A percentile compares a stretch with the other conserved stretches of the same genome.
Evolutionary conservation across 2,329 filamentous ascomycete genomes (phyloP).

Genomic region (Trichoderma gracile): DNA sequence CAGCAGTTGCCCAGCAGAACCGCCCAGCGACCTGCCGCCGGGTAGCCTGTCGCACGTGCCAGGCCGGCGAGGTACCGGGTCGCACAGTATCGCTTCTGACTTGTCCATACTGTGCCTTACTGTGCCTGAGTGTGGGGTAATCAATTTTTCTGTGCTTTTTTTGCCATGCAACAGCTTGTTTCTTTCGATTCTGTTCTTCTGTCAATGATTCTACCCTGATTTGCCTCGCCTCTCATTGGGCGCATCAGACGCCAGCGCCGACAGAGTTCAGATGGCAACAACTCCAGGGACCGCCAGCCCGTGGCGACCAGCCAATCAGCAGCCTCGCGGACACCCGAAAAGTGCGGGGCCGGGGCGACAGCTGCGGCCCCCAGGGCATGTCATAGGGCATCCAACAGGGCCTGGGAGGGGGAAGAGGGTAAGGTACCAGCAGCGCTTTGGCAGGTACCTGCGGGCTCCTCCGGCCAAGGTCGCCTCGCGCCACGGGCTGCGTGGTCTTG

Average conservation of each 20-base stretch:
- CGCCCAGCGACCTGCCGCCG: neutral
- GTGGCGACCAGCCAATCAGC: neutral
- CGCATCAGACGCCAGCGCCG: conserved; percentile 1
- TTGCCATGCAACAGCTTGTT: neutral
- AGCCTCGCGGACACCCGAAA: neutral
- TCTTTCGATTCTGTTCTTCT: neutral
- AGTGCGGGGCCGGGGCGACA: neutral
- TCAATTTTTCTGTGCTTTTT: neutral
- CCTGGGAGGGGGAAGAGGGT: neutral
- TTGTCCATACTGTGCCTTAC: neutral
- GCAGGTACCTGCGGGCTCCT: neutral
- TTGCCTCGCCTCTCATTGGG: neutral
- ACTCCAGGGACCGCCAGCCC: neutral
- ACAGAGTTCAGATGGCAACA: conserved; percentile 7
- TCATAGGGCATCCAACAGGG: neutral
- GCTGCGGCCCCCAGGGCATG: neutral
- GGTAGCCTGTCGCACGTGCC: neutral
- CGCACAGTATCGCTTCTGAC: neutral
- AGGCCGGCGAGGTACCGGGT: neutral
- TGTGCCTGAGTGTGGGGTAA: conserved; percentile 10
- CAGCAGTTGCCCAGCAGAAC: neutral
- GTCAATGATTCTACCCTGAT: too few species aligned
- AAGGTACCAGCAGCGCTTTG: neutral
- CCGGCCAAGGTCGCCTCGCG: neutral
- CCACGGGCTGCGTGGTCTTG: too few species aligned